Percentiles rank a stretch among this genome's conserved stretches.
phyloP scores from a whole-genome alignment of 345 rosid species.

The Linum usitatissimum region DNA sequence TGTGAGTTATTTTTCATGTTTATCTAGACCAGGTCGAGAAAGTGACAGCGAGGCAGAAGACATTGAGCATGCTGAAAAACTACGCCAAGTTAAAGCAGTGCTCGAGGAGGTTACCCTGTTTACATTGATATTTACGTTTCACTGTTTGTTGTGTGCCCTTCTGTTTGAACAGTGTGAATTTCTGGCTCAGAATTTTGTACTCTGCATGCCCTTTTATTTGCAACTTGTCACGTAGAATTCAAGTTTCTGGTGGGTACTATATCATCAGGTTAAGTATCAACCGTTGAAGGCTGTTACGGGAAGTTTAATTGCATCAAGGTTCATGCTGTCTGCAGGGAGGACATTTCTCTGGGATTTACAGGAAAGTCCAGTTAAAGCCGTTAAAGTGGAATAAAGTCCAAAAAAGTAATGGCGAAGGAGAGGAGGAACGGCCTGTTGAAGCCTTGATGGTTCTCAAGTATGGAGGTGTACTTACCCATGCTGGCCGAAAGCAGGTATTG shows the following conservation, averaged over 20 bases:
- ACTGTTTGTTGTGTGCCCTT: too few species aligned
- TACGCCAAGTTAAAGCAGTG: slow-evolving; percentile 97
- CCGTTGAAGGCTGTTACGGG: too few species aligned
- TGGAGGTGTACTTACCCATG: slow-evolving; percentile 99
- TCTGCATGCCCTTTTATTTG: neutral
- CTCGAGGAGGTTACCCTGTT: slow-evolving; percentile 79
- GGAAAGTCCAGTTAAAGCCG: slow-evolving; percentile 98
- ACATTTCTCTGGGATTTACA: slow-evolving; percentile 93
- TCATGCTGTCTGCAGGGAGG: slow-evolving; percentile 57
- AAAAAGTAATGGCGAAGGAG: slow-evolving; percentile 78
- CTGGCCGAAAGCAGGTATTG: slow-evolving; percentile 94
- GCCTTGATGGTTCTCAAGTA: slow-evolving; percentile 98
- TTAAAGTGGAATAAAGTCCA: slow-evolving; percentile 75
- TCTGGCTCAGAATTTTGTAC: neutral
- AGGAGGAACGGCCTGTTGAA: slow-evolving; percentile 94
- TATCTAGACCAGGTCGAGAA: slow-evolving; percentile 65
- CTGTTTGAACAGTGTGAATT: neutral
- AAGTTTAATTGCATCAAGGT: too few species aligned
- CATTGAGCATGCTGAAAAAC: slow-evolving; percentile 97
- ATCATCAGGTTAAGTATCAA: too few species aligned
- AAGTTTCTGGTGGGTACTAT: neutral
- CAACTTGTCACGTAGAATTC: neutral
- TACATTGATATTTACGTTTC: neutral
- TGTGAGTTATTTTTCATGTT: neutral
- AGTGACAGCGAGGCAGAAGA: slow-evolving; percentile 99